Conservation (phyloP, 352 stramenopile species). For the Phytophthora rubi region DNA sequence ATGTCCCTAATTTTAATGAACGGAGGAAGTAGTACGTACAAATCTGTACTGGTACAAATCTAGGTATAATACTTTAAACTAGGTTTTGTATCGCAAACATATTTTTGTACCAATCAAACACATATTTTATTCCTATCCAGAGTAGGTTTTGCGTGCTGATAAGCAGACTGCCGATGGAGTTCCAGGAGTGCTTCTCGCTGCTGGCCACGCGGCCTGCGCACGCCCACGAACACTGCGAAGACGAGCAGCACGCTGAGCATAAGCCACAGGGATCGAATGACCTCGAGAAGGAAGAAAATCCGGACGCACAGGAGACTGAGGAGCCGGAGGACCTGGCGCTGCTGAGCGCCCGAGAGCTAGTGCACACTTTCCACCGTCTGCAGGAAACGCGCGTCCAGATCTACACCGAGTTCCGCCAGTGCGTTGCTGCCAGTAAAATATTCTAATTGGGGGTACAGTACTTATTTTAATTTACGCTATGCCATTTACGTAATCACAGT, state of each 20-base stretch:
- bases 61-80: background rate
- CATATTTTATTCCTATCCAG: background rate
- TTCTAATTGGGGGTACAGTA: background rate
- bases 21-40: too few species aligned
- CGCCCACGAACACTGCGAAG: constrained; percentile 66
- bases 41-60: background rate
- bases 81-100: background rate
- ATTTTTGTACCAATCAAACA: background rate
- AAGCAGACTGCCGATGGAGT: constrained; percentile 54
- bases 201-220: constrained; percentile 64
- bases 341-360: constrained; percentile 32
- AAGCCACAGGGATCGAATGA: background rate
- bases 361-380: constrained; percentile 52
- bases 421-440: constrained; percentile 3
- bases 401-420: constrained; percentile 72
- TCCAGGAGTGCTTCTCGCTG: constrained; percentile 68
- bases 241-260: constrained; percentile 26
- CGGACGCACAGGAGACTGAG: background rate
- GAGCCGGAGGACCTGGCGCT: constrained; percentile 11
- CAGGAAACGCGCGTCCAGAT: constrained; percentile 76
- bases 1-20: too few species aligned
- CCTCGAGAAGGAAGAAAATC: constrained; percentile 2
- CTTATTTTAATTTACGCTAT: too few species aligned
- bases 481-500: too few species aligned
- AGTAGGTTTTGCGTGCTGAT: background rate